Evolutionary conservation across 331 rosid species (phyloP).

Genomic region (Malus hybrid): DNA sequence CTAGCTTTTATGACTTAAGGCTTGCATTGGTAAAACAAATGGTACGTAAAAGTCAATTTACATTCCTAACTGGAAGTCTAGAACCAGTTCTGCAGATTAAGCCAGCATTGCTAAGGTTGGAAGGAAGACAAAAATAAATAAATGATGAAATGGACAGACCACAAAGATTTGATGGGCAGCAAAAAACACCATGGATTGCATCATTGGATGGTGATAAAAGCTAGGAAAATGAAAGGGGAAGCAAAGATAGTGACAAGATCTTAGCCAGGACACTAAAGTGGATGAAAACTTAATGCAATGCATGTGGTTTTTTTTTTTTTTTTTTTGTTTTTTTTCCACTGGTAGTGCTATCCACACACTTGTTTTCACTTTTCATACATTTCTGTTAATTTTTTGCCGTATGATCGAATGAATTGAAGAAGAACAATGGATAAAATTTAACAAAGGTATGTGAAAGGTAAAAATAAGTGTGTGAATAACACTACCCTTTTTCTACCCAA

Average conservation of each 20-base stretch:
- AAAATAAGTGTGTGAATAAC: no score
- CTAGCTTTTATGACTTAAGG: no score
- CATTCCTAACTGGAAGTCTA: no score
- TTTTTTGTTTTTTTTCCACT: no score
- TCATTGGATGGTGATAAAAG: slow-evolving; percentile 22
- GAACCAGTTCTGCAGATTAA: neutral
- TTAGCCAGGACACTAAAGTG: slow-evolving; percentile 20
- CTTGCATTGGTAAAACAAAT: no score
- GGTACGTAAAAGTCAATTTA: no score
- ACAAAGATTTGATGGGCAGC: slow-evolving; percentile 24
- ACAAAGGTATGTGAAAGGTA: no score
- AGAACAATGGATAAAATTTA: no score
- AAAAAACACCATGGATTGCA: neutral
- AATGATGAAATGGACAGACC: slow-evolving; percentile 6
- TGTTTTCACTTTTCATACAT: no score
- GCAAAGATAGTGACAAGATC: slow-evolving; percentile 43
- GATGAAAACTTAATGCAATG: slow-evolving; percentile 1
- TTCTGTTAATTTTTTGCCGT: no score
- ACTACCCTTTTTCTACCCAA: neutral
- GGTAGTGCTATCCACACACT: no score
- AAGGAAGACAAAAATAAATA: neutral
- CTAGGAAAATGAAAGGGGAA: slow-evolving; percentile 26
- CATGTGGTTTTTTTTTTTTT: neutral
- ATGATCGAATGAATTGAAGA: fast-evolving
- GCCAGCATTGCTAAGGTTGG: neutral